These are phyloP conservation scores for Dillenia turbinata DNA, from an alignment of 164 flowering plant species.

Conservation along the genomic window DNA sequence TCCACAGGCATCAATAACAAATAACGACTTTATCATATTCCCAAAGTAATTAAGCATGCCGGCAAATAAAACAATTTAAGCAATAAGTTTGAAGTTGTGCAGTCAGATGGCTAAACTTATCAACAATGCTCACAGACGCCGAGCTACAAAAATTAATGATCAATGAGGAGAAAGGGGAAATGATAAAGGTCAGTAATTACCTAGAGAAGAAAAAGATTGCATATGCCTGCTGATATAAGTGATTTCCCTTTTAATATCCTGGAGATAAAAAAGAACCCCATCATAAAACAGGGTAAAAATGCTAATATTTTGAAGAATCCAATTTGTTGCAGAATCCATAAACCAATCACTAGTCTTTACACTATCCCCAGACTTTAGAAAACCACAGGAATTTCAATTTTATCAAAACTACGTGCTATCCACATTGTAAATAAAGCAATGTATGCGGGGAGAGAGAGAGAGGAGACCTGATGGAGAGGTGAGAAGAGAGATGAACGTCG, in stretches of 20 bases:
- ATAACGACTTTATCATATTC: no score
- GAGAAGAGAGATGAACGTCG: neutral
- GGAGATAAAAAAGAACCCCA: neutral
- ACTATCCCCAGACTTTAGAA: no score
- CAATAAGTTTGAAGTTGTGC: no score
- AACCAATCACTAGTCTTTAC: conserved; percentile 5
- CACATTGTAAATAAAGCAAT: neutral
- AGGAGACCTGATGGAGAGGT: conserved; percentile 1
- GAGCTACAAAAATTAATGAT: neutral
- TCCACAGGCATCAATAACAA: no score
- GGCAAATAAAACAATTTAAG: no score
- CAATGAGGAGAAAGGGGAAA: neutral
- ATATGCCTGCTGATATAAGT: conserved; percentile 2
- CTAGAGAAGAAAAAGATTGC: conserved; percentile 22
- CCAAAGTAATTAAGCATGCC: no score
- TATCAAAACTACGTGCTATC: neutral
- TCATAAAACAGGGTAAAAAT: neutral
- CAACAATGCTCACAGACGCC: no score
- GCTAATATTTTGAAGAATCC: no score
- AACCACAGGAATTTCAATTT: no score
- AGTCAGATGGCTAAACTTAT: no score
- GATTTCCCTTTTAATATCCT: conserved; percentile 18
- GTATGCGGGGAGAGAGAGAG: conserved; percentile 1
- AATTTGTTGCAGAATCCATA: neutral
- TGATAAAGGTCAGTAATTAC: conserved; percentile 10